phyloP scores from a whole-genome alignment of 306 rosid genomes.

The Acacia confusa region DNA sequence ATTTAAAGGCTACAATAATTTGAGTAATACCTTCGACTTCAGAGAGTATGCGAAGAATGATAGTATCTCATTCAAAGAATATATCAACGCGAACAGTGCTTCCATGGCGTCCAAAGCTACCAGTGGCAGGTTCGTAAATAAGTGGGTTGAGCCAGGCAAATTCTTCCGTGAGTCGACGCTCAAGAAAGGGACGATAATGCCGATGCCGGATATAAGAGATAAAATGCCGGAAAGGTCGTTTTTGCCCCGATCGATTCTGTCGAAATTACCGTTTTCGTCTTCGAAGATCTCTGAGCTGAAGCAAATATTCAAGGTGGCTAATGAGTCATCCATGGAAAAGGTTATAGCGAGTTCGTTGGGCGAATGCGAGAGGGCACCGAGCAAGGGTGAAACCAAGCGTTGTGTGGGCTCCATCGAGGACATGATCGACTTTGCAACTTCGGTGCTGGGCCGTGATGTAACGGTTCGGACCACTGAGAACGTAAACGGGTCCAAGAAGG shows the following conservation, averaged over 20 bases:
- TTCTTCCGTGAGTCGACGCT: slow-evolving; percentile 74
- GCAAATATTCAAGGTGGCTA: slow-evolving; percentile 59
- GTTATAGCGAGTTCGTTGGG: slow-evolving; percentile 46
- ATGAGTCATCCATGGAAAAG: slow-evolving; percentile 63
- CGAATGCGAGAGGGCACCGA: slow-evolving; percentile 74
- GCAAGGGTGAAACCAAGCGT: slow-evolving; percentile 72
- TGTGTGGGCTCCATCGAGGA: slow-evolving; percentile 80
- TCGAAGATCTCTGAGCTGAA: slow-evolving; percentile 52
- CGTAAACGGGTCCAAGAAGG: slow-evolving; percentile 48
- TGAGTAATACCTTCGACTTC: slow-evolving; percentile 40
- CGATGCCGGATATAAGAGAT: slow-evolving; percentile 78
- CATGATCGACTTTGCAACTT: slow-evolving; percentile 78
- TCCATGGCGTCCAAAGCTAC: slow-evolving; percentile 1
- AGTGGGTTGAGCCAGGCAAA: slow-evolving; percentile 81
- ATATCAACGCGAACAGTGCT: slow-evolving; percentile 28
- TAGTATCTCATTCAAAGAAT: slow-evolving; percentile 35
- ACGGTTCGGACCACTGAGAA: slow-evolving; percentile 58
- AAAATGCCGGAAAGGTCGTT: slow-evolving; percentile 78
- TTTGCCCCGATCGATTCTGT: slow-evolving; percentile 61
- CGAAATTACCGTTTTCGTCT: slow-evolving; percentile 65
- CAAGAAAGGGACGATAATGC: slow-evolving; percentile 61
- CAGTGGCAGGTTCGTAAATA: slow-evolving; percentile 51
- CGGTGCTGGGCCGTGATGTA: slow-evolving; percentile 59
- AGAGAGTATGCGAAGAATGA: slow-evolving; percentile 56
- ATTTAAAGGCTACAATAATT: slow-evolving; percentile 57